These are phyloP conservation scores for Fusarium duplospermum DNA, from an alignment of 2,329 filamentous ascomycete genomes.

Conservation along the genomic window DNA sequence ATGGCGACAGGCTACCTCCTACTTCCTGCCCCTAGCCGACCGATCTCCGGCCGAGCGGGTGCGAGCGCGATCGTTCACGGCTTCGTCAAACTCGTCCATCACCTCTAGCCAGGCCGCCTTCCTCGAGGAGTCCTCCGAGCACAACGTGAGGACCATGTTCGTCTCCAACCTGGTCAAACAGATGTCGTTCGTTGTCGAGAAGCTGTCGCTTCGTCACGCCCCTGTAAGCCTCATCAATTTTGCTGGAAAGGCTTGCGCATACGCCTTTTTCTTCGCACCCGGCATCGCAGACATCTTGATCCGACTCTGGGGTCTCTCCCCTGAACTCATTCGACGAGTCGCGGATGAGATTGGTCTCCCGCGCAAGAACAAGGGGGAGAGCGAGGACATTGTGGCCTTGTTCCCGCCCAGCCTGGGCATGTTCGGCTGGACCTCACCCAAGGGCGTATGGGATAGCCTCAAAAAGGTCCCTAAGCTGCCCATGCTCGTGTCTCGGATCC, in stretches of 20 bases:
- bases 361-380: conserved; percentile 64
- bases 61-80: conserved; percentile 59
- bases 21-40: conserved; percentile 71
- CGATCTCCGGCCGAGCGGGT: conserved; percentile 62
- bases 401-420: conserved; percentile 76
- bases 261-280: conserved; percentile 92
- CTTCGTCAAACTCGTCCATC: conserved; percentile 69
- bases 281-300: conserved; percentile 86
- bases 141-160: conserved; percentile 91
- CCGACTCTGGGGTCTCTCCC: conserved; percentile 80
- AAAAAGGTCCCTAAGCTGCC: conserved; percentile 74
- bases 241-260: conserved; percentile 89
- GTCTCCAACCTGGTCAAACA: conserved; percentile 84
- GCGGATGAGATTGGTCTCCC: conserved; percentile 76
- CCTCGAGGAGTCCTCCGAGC: conserved; percentile 77
- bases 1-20: conserved; percentile 81
- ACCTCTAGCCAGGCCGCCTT: conserved; percentile 72
- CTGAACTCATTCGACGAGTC: conserved; percentile 76
- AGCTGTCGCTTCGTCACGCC: conserved; percentile 81
- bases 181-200: conserved; percentile 88
- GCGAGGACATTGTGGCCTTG: conserved; percentile 72
- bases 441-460: conserved; percentile 64
- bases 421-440: conserved; percentile 67
- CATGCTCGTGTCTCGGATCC: conserved; percentile 76
- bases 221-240: conserved; percentile 80